phyloP scores from a whole-genome alignment of 768 basidiomycete genomes.

The Leccinum obscurum region DNA sequence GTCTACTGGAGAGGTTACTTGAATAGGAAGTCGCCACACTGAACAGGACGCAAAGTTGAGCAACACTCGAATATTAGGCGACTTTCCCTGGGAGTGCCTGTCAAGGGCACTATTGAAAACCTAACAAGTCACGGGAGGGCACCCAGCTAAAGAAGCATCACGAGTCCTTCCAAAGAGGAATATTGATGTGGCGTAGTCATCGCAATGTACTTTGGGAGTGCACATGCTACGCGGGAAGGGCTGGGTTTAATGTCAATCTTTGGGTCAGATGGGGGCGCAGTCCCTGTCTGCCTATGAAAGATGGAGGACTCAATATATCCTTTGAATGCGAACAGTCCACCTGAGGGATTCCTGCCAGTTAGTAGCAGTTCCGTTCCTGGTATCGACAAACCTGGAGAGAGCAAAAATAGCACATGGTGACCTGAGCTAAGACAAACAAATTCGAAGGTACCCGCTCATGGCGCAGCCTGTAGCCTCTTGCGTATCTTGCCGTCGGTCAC shows the following conservation, averaged over 20 bases:
- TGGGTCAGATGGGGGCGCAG: background rate
- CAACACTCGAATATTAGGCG: background rate
- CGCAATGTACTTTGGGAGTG: background rate
- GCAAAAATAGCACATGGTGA: background rate
- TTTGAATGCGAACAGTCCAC: background rate
- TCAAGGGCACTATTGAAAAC: background rate
- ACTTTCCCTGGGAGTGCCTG: background rate
- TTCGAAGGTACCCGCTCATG: background rate
- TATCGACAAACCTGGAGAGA: background rate
- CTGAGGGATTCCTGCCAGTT: background rate
- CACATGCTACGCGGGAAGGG: background rate
- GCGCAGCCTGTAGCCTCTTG: background rate
- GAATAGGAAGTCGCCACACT: background rate
- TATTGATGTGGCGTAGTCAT: background rate
- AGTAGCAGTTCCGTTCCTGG: background rate
- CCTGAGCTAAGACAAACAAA: background rate
- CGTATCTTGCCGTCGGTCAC: background rate
- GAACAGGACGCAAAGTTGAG: background rate
- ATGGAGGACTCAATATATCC: background rate
- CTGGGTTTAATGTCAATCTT: background rate
- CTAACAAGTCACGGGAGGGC: background rate
- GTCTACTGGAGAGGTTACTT: background rate
- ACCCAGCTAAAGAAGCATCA: background rate
- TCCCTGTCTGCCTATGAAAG: background rate
- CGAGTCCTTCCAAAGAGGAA: background rate